Conservation (phyloP, 768 basidiomycete species). For the Podaxis sp. region DNA sequence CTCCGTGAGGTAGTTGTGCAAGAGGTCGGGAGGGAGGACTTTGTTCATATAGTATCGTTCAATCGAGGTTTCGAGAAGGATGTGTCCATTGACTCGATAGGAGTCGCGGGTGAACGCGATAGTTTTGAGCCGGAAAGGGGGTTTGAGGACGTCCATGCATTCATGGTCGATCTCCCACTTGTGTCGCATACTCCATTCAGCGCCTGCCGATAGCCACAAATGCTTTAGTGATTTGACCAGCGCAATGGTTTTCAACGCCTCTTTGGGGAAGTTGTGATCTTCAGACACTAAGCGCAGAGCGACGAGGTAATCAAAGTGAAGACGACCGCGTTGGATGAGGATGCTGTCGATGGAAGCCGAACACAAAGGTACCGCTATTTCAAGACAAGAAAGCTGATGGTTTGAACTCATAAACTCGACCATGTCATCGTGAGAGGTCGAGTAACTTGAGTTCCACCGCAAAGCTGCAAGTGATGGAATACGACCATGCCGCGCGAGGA, state of each 20-base stretch:
- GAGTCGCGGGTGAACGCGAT: constrained; percentile 32
- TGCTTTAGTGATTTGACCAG: constrained; percentile 21
- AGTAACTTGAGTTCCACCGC: constrained; percentile 18
- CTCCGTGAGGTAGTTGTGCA: constrained; percentile 19
- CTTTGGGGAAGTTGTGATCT: constrained; percentile 17
- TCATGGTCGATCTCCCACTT: constrained; percentile 29
- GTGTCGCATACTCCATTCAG: constrained; percentile 21
- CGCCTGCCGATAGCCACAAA: constrained; percentile 30
- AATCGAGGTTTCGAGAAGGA: constrained; percentile 21
- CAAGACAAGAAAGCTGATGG: constrained; percentile 24
- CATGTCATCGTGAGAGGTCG: constrained; percentile 17
- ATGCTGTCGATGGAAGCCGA: constrained; percentile 19
- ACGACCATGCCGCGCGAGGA: constrained; percentile 19
- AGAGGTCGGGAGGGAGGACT: constrained; percentile 20
- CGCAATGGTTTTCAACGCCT: constrained; percentile 22
- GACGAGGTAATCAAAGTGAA: constrained; percentile 21
- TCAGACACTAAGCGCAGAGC: constrained; percentile 27
- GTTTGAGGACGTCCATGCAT: constrained; percentile 18
- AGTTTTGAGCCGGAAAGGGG: constrained; percentile 23
- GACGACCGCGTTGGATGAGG: constrained; percentile 7
- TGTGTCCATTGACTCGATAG: constrained; percentile 25
- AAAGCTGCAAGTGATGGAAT: constrained; percentile 24
- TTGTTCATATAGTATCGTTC: constrained; percentile 26
- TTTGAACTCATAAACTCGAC: constrained; percentile 25
- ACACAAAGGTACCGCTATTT: constrained; percentile 18